Evolutionary conservation across 176 grass and related monocot species (phyloP), one percentile per base, ranked within the genome.

Genomic region (Avena insularis): DNA sequence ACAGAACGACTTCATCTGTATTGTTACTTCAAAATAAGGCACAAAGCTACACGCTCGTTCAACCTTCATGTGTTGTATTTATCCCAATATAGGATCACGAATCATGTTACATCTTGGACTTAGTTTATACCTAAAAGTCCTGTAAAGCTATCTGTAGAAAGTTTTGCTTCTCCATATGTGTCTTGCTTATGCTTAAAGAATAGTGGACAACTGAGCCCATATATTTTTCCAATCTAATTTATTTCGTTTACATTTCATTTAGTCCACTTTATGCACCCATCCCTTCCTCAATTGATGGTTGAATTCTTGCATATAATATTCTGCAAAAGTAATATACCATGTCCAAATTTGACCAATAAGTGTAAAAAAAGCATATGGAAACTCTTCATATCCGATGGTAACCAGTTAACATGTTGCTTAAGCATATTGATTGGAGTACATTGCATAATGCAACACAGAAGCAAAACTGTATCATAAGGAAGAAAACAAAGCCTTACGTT

Each of bases 401-500:
- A 57, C 49, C 21, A 57, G 8, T 16, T 72, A 72, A 16, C 7
- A 19, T 72, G 6, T 35, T 79, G 48, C 12, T 45, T 45, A 77
- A 86, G 73, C 3, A 49, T 54, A 79, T 57, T 21, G 21, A 69
- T 79, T 71, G 23, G 23, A 23, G 23, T 23, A 46, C 75, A 86
- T 79, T 59, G 27, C 33, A 47, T 46, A 23, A 69, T 27, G 31
- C 75, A 66, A 68, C 78, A 49, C 61, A 79, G 40, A 61, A 80
- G 16, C 68, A 62, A 73, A 51, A 56, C 20, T 83, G 21, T 17
- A 36, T 46, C 25, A 73, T 23, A 59, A 78, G 77, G 66, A 69
- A 46, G 58, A 40, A 84, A 72, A 79, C 31, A 35, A 73, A 89
- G 71, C 4, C 84, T 73, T 99, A 99, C 97, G 88, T 82, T 90